Evolutionary conservation across 768 basidiomycete species (phyloP).

Genomic region (Leucocoprinus leucothites): DNA sequence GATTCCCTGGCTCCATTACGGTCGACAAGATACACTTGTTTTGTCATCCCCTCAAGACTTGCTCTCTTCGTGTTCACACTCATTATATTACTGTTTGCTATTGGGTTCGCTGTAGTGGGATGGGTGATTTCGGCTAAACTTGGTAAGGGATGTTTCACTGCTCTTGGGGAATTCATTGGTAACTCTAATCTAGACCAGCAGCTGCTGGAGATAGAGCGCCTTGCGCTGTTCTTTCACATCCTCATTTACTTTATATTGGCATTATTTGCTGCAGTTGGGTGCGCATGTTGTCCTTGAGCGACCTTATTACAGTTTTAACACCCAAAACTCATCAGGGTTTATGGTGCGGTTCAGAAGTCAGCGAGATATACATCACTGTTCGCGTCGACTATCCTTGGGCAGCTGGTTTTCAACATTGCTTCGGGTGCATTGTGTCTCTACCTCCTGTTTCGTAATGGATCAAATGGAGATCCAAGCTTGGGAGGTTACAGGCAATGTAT

Average conservation of each 20-base stretch:
- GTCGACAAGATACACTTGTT: not conserved
- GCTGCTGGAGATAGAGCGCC: conserved; percentile 17
- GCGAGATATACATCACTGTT: conserved; percentile 15
- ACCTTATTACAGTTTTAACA: not conserved
- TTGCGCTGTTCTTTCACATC: conserved; percentile 20
- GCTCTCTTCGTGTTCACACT: conserved; percentile 11
- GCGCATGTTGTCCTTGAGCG: not conserved
- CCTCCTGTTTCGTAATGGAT: conserved; percentile 21
- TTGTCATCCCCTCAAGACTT: conserved; percentile 14
- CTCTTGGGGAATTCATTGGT: not conserved
- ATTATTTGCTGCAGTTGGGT: conserved; percentile 19
- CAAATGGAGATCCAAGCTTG: not conserved
- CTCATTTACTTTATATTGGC: conserved; percentile 16
- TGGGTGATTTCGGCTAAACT: conserved; percentile 11
- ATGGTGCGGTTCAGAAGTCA: conserved; percentile 14
- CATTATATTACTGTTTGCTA: conserved; percentile 8
- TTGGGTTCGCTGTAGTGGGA: conserved; percentile 10
- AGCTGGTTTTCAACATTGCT: conserved; percentile 24
- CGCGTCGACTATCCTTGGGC: conserved; percentile 22
- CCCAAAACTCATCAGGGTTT: conserved; percentile 12
- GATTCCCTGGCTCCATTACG: not conserved
- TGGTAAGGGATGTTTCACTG: conserved; percentile 4
- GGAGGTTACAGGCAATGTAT: conserved; percentile 2
- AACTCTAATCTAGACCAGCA: conserved; percentile 7
- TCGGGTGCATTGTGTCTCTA: conserved; percentile 27